Evolutionary conservation across 257 asterid genomes (phyloP).

Genomic region (Rauvolfia tetraphylla): DNA sequence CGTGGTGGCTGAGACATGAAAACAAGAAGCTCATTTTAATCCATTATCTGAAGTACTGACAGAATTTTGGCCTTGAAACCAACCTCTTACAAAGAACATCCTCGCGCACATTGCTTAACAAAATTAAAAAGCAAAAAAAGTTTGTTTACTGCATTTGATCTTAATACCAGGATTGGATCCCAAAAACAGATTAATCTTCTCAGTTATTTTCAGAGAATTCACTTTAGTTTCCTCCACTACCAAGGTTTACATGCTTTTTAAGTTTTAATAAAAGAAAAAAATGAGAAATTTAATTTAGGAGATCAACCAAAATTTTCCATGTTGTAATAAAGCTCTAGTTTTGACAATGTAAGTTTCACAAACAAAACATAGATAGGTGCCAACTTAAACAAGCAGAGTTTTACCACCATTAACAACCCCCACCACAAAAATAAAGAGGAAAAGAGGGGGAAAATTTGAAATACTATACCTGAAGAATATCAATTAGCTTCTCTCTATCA

Average conservation of each 20-base stretch:
- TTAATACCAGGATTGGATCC: too few species aligned
- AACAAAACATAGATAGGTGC: not conserved
- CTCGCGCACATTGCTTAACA: not conserved
- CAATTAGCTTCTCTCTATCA: slow-evolving; percentile 70
- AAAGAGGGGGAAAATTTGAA: not conserved
- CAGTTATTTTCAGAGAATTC: too few species aligned
- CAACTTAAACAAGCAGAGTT: not conserved
- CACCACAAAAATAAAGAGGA: not conserved
- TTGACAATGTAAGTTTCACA: not conserved
- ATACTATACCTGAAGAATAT: slow-evolving; percentile 66
- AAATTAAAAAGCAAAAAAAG: too few species aligned
- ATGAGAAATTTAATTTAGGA: not conserved
- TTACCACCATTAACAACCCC: not conserved
- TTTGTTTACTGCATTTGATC: too few species aligned
- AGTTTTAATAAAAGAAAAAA: not conserved
- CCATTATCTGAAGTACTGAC: not conserved
- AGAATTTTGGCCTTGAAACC: not conserved
- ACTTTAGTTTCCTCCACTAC: not conserved
- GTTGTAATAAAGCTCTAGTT: not conserved
- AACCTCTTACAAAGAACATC: not conserved
- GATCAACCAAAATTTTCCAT: not conserved
- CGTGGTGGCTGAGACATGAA: not conserved
- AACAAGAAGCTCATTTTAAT: not conserved
- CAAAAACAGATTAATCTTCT: too few species aligned
- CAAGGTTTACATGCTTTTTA: not conserved